Evolutionary conservation across 2,329 filamentous ascomycete species (phyloP).

Genomic region (Fusarium sp.): DNA sequence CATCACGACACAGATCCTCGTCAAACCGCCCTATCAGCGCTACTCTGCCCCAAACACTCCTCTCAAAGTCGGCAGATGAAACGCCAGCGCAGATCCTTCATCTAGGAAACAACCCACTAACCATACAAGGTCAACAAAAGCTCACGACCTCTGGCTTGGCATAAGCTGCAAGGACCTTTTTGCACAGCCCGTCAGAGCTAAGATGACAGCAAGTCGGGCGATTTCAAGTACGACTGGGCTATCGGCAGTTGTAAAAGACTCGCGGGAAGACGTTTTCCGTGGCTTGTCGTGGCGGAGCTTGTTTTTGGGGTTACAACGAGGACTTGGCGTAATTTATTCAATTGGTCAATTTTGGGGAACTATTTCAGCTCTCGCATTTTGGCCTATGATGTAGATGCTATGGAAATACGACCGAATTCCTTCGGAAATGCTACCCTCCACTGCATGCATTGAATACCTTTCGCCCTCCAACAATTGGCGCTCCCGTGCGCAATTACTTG

Average conservation of each 20-base stretch:
- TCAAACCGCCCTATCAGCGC: neutral
- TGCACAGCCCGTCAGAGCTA: too few relatives aligned
- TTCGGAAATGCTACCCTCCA: neutral
- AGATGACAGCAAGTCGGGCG: neutral
- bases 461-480: too few relatives aligned
- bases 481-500: neutral
- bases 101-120: neutral
- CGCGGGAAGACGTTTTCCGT: neutral
- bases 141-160: neutral
- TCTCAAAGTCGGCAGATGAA: neutral
- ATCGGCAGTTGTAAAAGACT: neutral
- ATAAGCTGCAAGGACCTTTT: neutral
- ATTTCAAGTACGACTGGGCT: rapidly evolving
- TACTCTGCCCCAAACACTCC: neutral
- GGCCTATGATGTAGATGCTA: neutral
- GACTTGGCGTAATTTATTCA: neutral
- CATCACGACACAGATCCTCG: neutral
- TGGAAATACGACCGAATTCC: neutral
- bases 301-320: neutral
- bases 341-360: rapidly evolving
- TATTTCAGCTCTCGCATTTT: too few relatives aligned
- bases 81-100: neutral
- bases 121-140: neutral
- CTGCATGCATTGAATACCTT: rapidly evolving
- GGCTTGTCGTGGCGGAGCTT: neutral